Percentiles rank a stretch among this genome's conserved stretches.
phyloP scores from a whole-genome alignment of 192 early-diverging fungal species.

The Coemansia sp. region DNA sequence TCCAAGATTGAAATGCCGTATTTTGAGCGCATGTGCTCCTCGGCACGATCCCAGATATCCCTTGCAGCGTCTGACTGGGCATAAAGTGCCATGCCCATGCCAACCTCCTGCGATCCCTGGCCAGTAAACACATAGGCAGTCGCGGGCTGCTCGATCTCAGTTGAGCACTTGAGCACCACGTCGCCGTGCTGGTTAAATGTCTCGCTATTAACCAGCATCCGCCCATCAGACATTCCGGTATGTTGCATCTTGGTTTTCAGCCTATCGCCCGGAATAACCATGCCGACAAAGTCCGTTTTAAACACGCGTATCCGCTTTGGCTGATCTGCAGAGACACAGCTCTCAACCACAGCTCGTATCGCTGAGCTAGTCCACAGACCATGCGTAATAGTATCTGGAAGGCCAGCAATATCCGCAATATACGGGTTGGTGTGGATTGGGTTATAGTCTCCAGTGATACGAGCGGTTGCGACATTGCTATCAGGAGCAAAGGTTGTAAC shows the following conservation, averaged over 20 bases:
- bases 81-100: constrained; percentile 97
- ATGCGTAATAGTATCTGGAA: constrained; percentile 90
- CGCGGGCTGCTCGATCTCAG: constrained; percentile 85
- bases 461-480: constrained; percentile 79
- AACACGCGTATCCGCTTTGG: constrained; percentile 80
- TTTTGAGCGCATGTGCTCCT: constrained; percentile 73
- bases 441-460: constrained; percentile 80
- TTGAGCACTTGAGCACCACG: constrained; percentile 72
- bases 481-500: constrained; percentile 54
- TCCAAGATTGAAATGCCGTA: constrained; percentile 88
- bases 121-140: constrained; percentile 64
- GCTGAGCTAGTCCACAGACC: constrained; percentile 95
- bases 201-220: constrained; percentile 86
- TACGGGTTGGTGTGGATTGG: constrained; percentile 92
- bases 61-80: constrained; percentile 73
- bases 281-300: constrained; percentile 77
- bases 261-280: constrained; percentile 84
- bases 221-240: constrained; percentile 89
- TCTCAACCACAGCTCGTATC: constrained; percentile 87
- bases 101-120: constrained; percentile 73
- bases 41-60: constrained; percentile 89
- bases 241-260: constrained; percentile 82
- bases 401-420: constrained; percentile 79
- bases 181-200: constrained; percentile 73
- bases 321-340: constrained; percentile 79